These are phyloP conservation scores for Lactarius tabidus DNA, from an alignment of 768 basidiomycete species.

Conservation along the genomic window DNA sequence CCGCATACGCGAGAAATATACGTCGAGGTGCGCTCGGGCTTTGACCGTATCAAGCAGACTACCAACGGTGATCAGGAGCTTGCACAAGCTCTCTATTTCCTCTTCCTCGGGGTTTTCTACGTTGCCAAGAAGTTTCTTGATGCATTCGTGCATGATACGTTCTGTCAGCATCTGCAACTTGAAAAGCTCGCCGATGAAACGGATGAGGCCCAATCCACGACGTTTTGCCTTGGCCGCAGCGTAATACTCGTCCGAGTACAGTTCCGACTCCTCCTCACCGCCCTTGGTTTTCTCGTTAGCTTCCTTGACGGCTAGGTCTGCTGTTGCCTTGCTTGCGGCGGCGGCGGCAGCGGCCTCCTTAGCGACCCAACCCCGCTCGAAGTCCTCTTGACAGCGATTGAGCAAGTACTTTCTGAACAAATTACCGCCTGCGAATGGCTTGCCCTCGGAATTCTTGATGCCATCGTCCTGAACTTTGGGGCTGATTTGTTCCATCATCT, in stretches of 20 bases:
- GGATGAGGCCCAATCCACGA: constrained; percentile 93
- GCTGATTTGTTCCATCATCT: constrained; percentile 94
- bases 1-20: constrained; percentile 90
- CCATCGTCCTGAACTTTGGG: constrained; percentile 85
- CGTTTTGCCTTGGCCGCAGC: constrained; percentile 96
- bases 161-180: constrained; percentile 98
- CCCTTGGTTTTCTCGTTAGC: constrained; percentile 35
- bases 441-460: constrained; percentile 75
- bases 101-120: constrained; percentile 96
- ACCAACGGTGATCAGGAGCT: constrained; percentile 87
- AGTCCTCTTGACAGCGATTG: constrained; percentile 96
- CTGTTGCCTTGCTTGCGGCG: constrained; percentile 78
- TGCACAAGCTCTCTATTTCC: constrained; percentile 95
- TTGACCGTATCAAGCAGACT: constrained; percentile 74
- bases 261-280: constrained; percentile 59
- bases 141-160: constrained; percentile 98
- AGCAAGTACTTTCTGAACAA: constrained; percentile 96
- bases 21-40: constrained; percentile 81
- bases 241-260: constrained; percentile 96
- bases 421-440: constrained; percentile 88
- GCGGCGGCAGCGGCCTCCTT: constrained; percentile 86
- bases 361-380: constrained; percentile 91
- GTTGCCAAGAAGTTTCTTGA: constrained; percentile 91
- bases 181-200: constrained; percentile 98
- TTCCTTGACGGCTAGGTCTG: constrained; percentile 68